Percentiles rank a stretch among this genome's conserved stretches.
These are phyloP conservation scores for Auricularia sp. DNA, from an alignment of 768 basidiomycete genomes.

Conservation along the genomic window DNA sequence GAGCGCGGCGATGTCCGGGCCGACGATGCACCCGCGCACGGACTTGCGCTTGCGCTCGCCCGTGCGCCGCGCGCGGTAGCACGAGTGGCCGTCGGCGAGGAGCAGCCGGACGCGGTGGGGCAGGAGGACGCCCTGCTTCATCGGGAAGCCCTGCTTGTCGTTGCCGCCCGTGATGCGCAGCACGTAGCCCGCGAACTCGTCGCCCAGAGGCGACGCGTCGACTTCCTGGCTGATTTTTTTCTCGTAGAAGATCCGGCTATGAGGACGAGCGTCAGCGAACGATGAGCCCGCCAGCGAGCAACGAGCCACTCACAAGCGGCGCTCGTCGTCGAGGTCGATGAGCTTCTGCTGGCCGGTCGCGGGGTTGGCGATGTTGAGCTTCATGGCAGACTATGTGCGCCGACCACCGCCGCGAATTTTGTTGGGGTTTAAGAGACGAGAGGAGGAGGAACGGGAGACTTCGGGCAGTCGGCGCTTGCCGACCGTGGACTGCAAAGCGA, in stretches of 20 bases:
- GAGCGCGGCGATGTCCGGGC: slow-evolving; percentile 90
- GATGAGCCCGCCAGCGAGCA: too few species aligned
- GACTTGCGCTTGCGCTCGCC: slow-evolving; percentile 99
- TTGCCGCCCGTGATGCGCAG: slow-evolving; percentile 96
- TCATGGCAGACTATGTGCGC: slow-evolving; percentile 49
- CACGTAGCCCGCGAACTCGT: slow-evolving; percentile 95
- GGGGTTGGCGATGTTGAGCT: slow-evolving; percentile 97
- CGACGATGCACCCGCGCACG: slow-evolving; percentile 96
- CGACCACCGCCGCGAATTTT: not conserved
- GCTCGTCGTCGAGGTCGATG: slow-evolving; percentile 89
- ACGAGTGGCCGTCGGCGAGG: slow-evolving; percentile 92
- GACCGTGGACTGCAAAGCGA: not conserved
- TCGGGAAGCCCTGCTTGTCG: slow-evolving; percentile 98
- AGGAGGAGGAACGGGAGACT: slow-evolving; percentile 4
- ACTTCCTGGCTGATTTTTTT: slow-evolving; percentile 96
- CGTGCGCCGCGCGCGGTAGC: slow-evolving; percentile 83
- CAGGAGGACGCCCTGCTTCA: slow-evolving; percentile 98
- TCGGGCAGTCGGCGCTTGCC: not conserved
- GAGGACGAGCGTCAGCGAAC: slow-evolving; percentile 1
- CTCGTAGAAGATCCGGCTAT: slow-evolving; percentile 89
- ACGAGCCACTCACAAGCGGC: slow-evolving; percentile 50
- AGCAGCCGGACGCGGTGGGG: slow-evolving; percentile 90
- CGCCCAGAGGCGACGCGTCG: slow-evolving; percentile 78
- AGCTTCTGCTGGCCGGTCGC: slow-evolving; percentile 97
- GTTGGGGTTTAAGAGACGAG: not conserved